Base-by-base conservation (phyloP, 176 grass and related monocot genomes). In the Juncus effusus region DNA sequence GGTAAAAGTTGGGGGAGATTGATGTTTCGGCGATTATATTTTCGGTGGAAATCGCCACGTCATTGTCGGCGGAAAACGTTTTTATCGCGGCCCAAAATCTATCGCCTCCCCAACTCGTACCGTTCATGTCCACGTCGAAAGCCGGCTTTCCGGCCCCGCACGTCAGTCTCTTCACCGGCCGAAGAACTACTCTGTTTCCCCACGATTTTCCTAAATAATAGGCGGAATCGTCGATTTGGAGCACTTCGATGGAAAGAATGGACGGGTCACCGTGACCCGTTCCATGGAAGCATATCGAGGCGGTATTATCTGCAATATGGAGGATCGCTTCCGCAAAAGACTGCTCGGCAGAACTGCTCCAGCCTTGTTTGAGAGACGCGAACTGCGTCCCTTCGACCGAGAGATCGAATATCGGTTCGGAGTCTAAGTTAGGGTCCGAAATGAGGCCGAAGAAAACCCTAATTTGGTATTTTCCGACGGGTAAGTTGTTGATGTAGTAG, bases 261-360 rank as follows among this genome's bases (percentile, higher is more conserved):
- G 89, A 99, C 56, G 94, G 94, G 79, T 93, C 94, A 37, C 89
- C 94, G 56, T 93, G 94, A 87, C 89, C 88, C 41, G 94, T 99
- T 83, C 94, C 88, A 45, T 93, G 94, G 78, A 99, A 93, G 72
- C 94, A 99, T 84, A 92, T 65, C 6, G 85, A 84, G 3, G 82
- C 78, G 42, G 73, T 82, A 39, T 82, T 84, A 42, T 84, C 85
- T 13, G 69, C 70, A 49, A 99, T 78, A 76, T 86, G 79, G 61
- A 99, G 78, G 45, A 84, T 69, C 36, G 88, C 88, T 54, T 99
- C 94, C 3, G 76, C 85, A 79, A 93, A 99, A 50, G 85, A 90
- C 73, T 87, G 82, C 58, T 99, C 94, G 14, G 86, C 94, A 4
- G 72, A 65, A 0, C 83, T 84, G 78, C 94, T 99, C 94, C 94